Conservation (phyloP, 257 asterid genomes). For the Solanum piurae region DNA sequence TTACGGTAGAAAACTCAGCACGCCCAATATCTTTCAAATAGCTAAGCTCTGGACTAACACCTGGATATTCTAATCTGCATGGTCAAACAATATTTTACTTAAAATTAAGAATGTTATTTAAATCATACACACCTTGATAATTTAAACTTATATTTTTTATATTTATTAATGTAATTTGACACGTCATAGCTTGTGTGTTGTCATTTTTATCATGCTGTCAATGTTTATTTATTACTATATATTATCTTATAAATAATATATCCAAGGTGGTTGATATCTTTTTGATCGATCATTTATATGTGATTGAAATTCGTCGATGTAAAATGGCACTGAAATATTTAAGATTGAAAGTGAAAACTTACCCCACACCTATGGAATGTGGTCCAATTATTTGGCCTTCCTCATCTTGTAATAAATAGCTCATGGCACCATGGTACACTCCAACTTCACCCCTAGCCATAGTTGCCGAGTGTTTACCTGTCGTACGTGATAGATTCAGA, state of each 20-base stretch:
- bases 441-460: conserved; percentile 51
- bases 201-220: neutral
- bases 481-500: too few species aligned
- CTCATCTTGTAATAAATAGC: conserved; percentile 59
- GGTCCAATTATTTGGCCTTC: conserved; percentile 7
- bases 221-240: neutral
- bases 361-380: neutral
- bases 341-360: neutral
- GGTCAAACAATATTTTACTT: neutral
- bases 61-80: conserved; percentile 66
- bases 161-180: neutral
- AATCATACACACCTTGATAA: neutral
- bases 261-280: too few species aligned
- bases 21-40: conserved; percentile 63
- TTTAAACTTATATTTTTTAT: too few species aligned
- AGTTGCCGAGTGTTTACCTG: conserved; percentile 48
- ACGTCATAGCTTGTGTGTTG: neutral
- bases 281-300: too few species aligned
- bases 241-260: too few species aligned
- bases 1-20: conserved; percentile 41
- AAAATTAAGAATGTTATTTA: neutral
- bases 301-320: neutral
- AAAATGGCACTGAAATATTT: neutral
- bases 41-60: conserved; percentile 70
- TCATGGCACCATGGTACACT: conserved; percentile 71